Evolutionary conservation across 192 early-diverging fungal species (phyloP).

Genomic region (Backusella circina): DNA sequence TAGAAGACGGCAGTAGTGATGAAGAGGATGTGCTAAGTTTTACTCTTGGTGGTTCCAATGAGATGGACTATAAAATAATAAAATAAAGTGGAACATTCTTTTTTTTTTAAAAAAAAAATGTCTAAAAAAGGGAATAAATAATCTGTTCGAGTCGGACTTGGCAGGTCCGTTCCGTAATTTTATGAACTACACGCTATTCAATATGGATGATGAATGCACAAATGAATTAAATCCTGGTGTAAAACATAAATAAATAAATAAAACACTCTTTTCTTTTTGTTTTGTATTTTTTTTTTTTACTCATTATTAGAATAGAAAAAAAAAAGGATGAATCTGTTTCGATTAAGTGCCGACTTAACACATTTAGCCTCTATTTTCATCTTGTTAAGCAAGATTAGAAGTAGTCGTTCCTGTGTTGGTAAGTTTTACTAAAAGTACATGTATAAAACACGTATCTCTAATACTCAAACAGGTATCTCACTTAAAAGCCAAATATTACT

Average conservation of each 20-base stretch:
- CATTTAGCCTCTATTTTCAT: slow-evolving; percentile 36
- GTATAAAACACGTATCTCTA: neutral
- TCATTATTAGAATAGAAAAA: neutral
- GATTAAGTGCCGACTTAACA: slow-evolving; percentile 7
- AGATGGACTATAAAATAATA: neutral
- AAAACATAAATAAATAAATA: too few species aligned
- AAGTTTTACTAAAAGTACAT: neutral
- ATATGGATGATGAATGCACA: neutral
- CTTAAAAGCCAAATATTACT: slow-evolving; percentile 96
- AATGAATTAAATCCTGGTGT: neutral
- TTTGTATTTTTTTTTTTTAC: neutral
- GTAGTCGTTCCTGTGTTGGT: slow-evolving; percentile 87
- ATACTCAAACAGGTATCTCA: slow-evolving; percentile 75
- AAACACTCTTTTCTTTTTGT: neutral
- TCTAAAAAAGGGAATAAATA: neutral
- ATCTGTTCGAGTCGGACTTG: neutral
- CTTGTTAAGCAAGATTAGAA: slow-evolving; percentile 87
- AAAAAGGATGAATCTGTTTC: slow-evolving; percentile 18
- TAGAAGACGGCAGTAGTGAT: neutral
- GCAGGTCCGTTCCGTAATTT: neutral
- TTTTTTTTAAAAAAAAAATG: neutral
- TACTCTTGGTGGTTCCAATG: neutral
- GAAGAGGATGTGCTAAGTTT: neutral
- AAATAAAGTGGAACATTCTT: neutral
- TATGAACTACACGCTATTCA: neutral